Evolutionary conservation across 106 monocot species (phyloP).

Genomic region (Dendrobium huoshanense): DNA sequence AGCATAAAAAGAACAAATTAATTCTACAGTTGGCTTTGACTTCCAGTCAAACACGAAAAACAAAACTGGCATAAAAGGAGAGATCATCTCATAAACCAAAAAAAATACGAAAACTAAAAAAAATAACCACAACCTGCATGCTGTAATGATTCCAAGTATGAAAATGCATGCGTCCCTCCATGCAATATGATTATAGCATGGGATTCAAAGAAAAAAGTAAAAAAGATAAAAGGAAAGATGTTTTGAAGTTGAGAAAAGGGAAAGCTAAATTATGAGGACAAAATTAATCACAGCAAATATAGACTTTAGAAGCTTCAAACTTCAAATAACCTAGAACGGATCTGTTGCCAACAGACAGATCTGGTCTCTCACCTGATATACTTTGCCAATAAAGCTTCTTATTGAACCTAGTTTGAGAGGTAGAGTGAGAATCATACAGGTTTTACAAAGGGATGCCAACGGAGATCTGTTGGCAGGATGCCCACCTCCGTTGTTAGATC

Average conservation of each 20-base stretch:
- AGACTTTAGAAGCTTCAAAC: not conserved
- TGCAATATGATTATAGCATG: not conserved
- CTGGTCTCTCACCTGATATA: not conserved
- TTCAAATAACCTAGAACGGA: not conserved
- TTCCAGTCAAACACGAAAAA: not conserved
- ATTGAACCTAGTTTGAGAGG: not conserved
- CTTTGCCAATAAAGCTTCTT: not conserved
- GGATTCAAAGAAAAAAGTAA: not conserved
- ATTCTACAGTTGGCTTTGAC: not conserved
- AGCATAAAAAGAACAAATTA: not conserved
- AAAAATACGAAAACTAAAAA: not conserved
- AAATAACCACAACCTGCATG: not conserved
- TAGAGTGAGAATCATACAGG: conserved; percentile 22
- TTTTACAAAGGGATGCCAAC: conserved; percentile 64
- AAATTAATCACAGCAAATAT: not conserved
- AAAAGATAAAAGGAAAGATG: not conserved
- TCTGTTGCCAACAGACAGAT: not conserved
- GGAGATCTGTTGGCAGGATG: conserved; percentile 66
- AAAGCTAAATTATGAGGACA: not conserved
- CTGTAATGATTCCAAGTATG: not conserved
- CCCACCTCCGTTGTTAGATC: conserved; percentile 47
- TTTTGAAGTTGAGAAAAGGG: not conserved
- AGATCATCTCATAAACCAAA: not conserved
- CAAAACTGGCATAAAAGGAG: not conserved
- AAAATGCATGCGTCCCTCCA: not conserved